Base-by-base conservation (phyloP, 352 stramenopile species). In the Phytophthora crassamura region DNA sequence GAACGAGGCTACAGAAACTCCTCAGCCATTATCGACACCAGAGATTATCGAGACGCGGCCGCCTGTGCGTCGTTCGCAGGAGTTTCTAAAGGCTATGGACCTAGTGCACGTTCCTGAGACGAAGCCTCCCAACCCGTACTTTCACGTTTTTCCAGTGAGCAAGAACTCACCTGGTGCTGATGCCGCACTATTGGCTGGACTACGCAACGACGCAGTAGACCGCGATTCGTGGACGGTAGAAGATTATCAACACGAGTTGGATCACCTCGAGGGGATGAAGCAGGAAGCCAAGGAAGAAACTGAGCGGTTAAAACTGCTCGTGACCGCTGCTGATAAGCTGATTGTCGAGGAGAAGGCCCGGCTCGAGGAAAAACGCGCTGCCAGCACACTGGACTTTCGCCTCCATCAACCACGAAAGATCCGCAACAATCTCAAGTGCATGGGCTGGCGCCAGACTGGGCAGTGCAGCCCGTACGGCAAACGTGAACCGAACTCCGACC, bases 371-470 rank as follows among this genome's bases (percentile, higher is more conserved):
- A 75, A 72, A 2, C 54, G 72, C 8, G 65, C 75, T 7, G 51
- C 42, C 7, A 67, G 52, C n/a, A 69, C 75, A 4, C 22, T 84
- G 6, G 73, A 84, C 50, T 64, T 83, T 35, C 73, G 67, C 16
- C 38, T 66, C 15, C 55, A 77, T 6, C 51, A 70, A 59, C 67
- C 67, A n/a, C 61, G 51, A 10, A 67, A 60, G 48, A 67, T 85
- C 15, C 72, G 67, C 16, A 69, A 60, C 6, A 73, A 70, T 10
- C 54, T 94, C 32, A 57, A 77, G 41, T 92, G 86, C 41, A 57
- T 92, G 42, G 82, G 80, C 8, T 94, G 86, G 83, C 79, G 80
- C 15, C 80, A 86, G 20, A 90, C 83, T 5, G 53, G 54, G 2
- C 64, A 62, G 25, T 92, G 86, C 46, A 67, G 62, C 32, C 72